Evolutionary conservation across 805 yeast species (phyloP).

Genomic region (Blastobotrys americana): DNA sequence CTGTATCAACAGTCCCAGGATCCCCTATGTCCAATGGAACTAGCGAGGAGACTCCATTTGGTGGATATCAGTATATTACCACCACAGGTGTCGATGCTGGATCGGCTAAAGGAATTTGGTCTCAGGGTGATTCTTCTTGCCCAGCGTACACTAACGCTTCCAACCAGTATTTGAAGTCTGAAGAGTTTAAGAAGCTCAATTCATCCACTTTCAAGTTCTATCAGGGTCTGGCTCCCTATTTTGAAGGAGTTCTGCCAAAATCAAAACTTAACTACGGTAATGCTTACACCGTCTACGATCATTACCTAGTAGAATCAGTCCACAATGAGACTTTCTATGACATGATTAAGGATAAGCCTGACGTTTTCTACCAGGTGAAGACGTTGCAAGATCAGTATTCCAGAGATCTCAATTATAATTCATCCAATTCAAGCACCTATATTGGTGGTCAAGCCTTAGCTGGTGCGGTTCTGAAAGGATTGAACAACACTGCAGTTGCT

Average conservation of each 20-base stretch:
- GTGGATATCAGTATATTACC: constrained; percentile 42
- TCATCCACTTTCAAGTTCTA: constrained; percentile 35
- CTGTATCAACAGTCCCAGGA: constrained; percentile 19
- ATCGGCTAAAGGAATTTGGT: constrained; percentile 36
- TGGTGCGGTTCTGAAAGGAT: constrained; percentile 31
- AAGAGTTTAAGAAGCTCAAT: constrained; percentile 30
- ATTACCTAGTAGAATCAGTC: constrained; percentile 35
- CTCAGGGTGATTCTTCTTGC: constrained; percentile 39
- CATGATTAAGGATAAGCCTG: constrained; percentile 26
- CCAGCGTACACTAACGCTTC: constrained; percentile 35
- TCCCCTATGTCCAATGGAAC: constrained; percentile 37
- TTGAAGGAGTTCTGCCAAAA: constrained; percentile 20
- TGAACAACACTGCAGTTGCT: constrained; percentile 32
- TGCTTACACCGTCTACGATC: constrained; percentile 38
- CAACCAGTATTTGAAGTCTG: constrained; percentile 26
- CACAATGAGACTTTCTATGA: constrained; percentile 36
- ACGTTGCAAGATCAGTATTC: constrained; percentile 36
- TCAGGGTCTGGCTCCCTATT: constrained; percentile 29
- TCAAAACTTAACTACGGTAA: constrained; percentile 34
- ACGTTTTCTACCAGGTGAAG: constrained; percentile 30
- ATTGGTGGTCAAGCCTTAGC: constrained; percentile 40
- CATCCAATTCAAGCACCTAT: constrained; percentile 27
- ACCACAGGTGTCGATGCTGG: constrained; percentile 33
- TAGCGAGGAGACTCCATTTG: constrained; percentile 33
- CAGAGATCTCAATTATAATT: constrained; percentile 33